These are phyloP conservation scores for Oryza coarctata DNA, from an alignment of 176 grass and related monocot genomes.

Conservation along the genomic window DNA sequence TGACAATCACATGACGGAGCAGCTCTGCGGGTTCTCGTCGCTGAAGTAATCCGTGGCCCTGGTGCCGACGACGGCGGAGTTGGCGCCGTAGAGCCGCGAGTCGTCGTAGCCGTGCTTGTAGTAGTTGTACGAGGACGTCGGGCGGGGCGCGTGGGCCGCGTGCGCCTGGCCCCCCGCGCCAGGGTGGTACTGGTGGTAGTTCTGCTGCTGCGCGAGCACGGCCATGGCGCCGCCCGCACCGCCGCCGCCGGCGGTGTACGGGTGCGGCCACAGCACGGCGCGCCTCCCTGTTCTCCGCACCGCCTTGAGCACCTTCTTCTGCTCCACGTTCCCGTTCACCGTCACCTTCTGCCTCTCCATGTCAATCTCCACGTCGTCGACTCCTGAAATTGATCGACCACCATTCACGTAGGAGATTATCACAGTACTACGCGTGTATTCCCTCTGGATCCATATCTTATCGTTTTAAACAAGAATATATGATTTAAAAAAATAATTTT, in stretches of 20 bases:
- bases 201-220: slow-evolving; percentile 37
- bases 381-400: slow-evolving; percentile 25
- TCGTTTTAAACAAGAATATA: too few species aligned
- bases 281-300: slow-evolving; percentile 68
- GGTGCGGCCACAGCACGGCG: slow-evolving; percentile 81
- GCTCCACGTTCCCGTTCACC: slow-evolving; percentile 73
- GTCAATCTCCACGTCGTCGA: slow-evolving; percentile 77
- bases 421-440: background rate
- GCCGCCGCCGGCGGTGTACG: slow-evolving; percentile 31
- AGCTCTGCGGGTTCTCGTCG: slow-evolving; percentile 79
- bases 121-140: slow-evolving; percentile 82
- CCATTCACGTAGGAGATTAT: background rate
- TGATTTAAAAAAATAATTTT: too few species aligned
- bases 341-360: slow-evolving; percentile 89
- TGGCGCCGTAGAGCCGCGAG: slow-evolving; percentile 52
- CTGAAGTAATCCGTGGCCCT: slow-evolving; percentile 69
- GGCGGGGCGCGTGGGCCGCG: slow-evolving; percentile 4
- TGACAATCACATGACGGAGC: slow-evolving; percentile 63
- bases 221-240: slow-evolving; percentile 15
- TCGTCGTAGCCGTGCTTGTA: slow-evolving; percentile 90
- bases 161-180: slow-evolving; percentile 29
- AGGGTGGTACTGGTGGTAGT: slow-evolving; percentile 46
- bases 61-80: slow-evolving; percentile 46
- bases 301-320: slow-evolving; percentile 93
- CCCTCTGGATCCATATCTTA: too few species aligned